Base-by-base conservation (phyloP, 2,329 filamentous ascomycete species). In the Cladosporium colombiae region DNA sequence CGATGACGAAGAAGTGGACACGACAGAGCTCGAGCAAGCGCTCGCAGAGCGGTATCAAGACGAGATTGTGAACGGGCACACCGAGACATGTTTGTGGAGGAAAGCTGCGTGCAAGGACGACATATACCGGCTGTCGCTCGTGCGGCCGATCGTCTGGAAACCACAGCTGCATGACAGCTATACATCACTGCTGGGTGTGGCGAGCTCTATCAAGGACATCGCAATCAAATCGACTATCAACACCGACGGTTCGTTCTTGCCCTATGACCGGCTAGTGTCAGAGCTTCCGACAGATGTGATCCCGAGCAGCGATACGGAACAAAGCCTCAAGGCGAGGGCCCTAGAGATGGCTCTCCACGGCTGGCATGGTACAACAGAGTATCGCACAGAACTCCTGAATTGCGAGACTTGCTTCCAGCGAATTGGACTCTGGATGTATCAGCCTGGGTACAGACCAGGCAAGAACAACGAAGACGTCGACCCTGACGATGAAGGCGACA, bases 401-500 rank as follows among this genome's bases (percentile, higher is more conserved):
- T 99, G 95, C 77, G 85, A 89, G 66, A 91, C 92, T 23, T 99
- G 95, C 76, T 91, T 96, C 74, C 88, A 95, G 66, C 88, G 93
- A 1, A 83, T 98, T 0, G 95, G 95, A 0, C 83, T 99, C 2
- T 99, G 95, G 95, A 90, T 99, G 82, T 98, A 96, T 77, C 76
- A 93, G 89, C 77, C 86, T 87, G 72, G 85, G 46, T 77, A 77
- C 66, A 68, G 66, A 23, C 65, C 68, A 7, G 53, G 69, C 29
- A 68, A 67, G 0, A 78, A 50, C 37, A 57, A 21, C 6, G 64
- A 55, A 23, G 66, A 83, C 40, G 79, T 88, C 11, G 77, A 89
- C 11, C 66, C 65, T 5, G 67, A 71, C 6, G 69, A 70, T 3
- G 68, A 69, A 18, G 60, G 68, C 3, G 69, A 67, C 6, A 62